phyloP scores from a whole-genome alignment of 805 yeast genomes.

The Barnettozyma wickerhamii region DNA sequence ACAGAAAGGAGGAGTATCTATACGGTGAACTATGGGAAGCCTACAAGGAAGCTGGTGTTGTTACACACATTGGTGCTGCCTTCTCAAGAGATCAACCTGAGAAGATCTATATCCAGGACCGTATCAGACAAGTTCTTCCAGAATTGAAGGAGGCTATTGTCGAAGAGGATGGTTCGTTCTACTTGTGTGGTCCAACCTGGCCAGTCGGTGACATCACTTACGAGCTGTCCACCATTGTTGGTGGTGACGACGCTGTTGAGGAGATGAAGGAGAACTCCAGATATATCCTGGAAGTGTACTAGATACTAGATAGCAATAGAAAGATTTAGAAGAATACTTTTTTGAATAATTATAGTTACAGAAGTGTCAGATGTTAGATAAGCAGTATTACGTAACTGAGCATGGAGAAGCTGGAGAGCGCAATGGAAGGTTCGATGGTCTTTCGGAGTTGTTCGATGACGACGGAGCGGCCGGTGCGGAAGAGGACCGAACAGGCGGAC shows the following conservation, averaged over 20 bases:
- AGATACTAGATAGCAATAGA: too few species aligned
- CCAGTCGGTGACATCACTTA: constrained; percentile 96
- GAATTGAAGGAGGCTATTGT: constrained; percentile 78
- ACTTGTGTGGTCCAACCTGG: constrained; percentile 99
- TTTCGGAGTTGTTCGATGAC: too few species aligned
- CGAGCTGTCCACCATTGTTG: constrained; percentile 81
- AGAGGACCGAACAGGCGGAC: too few species aligned
- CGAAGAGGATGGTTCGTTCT: constrained; percentile 79
- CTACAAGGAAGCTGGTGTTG: constrained; percentile 82
- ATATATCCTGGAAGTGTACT: constrained; percentile 91
- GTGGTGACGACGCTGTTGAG: constrained; percentile 78
- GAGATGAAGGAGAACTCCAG: constrained; percentile 90
- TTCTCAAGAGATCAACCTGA: constrained; percentile 96
- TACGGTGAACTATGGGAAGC: constrained; percentile 99
- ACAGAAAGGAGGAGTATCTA: constrained; percentile 89
- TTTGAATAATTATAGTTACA: too few species aligned
- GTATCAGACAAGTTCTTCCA: constrained; percentile 71
- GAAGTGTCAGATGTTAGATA: too few species aligned
- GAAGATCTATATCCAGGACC: constrained; percentile 93
- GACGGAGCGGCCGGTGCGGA: too few species aligned
- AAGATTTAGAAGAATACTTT: too few species aligned
- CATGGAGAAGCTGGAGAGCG: too few species aligned
- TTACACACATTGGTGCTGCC: constrained; percentile 96
- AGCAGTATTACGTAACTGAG: too few species aligned
- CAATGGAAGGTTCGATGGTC: too few species aligned